Evolutionary conservation across 2,329 filamentous ascomycete species (phyloP).

Genomic region (Ploettnerulaceae sp.): DNA sequence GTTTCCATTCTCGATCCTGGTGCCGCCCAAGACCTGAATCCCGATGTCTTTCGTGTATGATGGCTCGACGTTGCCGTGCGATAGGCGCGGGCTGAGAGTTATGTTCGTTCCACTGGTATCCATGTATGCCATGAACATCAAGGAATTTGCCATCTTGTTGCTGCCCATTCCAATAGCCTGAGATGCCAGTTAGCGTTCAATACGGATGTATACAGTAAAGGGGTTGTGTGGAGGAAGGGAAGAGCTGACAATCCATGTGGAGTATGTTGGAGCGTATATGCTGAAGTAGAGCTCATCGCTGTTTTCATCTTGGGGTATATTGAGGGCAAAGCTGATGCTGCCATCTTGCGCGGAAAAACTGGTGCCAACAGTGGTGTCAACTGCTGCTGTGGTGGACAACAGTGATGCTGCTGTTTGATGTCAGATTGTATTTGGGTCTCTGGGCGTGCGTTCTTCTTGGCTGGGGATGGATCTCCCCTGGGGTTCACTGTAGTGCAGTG

Average conservation of each 20-base stretch:
- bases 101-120: constrained; percentile 44
- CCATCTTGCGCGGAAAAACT: constrained; percentile 42
- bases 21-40: constrained; percentile 43
- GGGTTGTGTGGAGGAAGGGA: not conserved
- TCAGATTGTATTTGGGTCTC: not conserved
- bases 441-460: not conserved
- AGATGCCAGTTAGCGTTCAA: constrained; percentile 4
- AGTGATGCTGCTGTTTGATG: constrained; percentile 3
- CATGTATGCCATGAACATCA: constrained; percentile 52
- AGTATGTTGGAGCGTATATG: constrained; percentile 42
- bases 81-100: constrained; percentile 51
- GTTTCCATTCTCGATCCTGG: constrained; percentile 40
- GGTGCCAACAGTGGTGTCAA: constrained; percentile 39
- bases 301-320: constrained; percentile 42
- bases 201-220: not conserved
- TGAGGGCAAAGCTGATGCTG: constrained; percentile 46
- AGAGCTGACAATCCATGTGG: constrained; percentile 43
- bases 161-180: constrained; percentile 50
- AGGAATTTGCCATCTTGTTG: constrained; percentile 45
- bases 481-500: not conserved
- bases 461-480: not conserved
- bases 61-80: constrained; percentile 49
- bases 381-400: constrained; percentile 14
- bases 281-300: constrained; percentile 49
- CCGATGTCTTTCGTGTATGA: constrained; percentile 40